Percentiles rank a stretch among this genome's conserved stretches.
phyloP scores from a whole-genome alignment of 352 stramenopile species.

The Hyaloperonospora brassicae region DNA sequence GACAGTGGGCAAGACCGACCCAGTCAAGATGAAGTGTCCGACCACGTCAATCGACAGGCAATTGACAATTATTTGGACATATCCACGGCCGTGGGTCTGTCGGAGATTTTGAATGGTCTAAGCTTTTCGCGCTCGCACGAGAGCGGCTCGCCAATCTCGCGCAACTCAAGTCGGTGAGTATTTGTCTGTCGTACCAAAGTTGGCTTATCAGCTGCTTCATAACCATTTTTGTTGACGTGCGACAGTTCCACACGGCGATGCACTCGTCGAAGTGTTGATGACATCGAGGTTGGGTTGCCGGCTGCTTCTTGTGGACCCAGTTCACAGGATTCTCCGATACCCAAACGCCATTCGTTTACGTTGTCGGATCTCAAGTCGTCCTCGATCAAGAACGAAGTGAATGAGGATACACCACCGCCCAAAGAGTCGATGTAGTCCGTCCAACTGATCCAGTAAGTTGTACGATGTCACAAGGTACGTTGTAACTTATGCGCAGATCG shows the following conservation, averaged over 20 bases:
- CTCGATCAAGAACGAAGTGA: too few relatives aligned
- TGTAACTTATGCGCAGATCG: too few relatives aligned
- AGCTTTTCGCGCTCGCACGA: conserved; percentile 49
- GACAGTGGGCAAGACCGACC: conserved; percentile 15
- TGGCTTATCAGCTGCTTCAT: background rate
- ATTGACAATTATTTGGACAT: conserved; percentile 86
- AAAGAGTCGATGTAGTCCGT: too few relatives aligned
- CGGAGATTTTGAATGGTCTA: conserved; percentile 52
- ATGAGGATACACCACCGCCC: too few relatives aligned
- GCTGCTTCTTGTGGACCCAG: too few relatives aligned
- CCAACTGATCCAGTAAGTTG: too few relatives aligned
- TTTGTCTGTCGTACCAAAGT: conserved; percentile 13
- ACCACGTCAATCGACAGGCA: conserved; percentile 58
- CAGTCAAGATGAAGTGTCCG: conserved; percentile 32
- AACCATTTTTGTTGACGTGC: background rate
- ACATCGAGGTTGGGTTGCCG: conserved; percentile 29
- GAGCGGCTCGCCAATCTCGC: conserved; percentile 41
- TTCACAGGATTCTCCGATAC: too few relatives aligned
- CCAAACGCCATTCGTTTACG: too few relatives aligned
- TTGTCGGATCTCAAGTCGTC: too few relatives aligned
- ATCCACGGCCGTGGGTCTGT: conserved; percentile 64
- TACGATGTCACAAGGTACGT: too few relatives aligned
- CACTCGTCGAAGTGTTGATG: conserved; percentile 51
- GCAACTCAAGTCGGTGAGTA: conserved; percentile 37
- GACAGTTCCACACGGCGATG: conserved; percentile 12